These are phyloP conservation scores for Nemophila menziesii DNA, from an alignment of 257 asterid genomes.

Conservation along the genomic window DNA sequence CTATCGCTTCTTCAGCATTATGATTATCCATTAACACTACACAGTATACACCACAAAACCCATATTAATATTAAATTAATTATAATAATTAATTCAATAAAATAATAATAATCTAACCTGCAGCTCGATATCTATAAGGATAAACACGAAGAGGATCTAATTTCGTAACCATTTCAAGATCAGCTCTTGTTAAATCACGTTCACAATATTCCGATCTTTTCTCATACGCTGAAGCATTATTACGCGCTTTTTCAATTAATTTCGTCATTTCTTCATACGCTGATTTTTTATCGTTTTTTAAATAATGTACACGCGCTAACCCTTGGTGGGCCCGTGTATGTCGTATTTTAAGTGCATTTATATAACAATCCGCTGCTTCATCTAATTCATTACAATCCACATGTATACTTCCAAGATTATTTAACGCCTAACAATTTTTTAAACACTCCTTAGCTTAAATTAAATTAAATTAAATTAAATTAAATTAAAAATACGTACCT, in stretches of 20 bases:
- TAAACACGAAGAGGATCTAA: constrained; percentile 90
- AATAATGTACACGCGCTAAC: constrained; percentile 92
- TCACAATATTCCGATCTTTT: constrained; percentile 95
- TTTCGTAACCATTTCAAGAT: constrained; percentile 84
- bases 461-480: too few species aligned
- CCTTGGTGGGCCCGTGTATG: constrained; percentile 99
- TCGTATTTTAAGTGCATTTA: constrained; percentile 84
- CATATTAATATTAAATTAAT: background rate
- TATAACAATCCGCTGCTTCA: constrained; percentile 93
- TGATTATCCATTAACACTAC: constrained; percentile 93
- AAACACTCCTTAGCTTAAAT: too few species aligned
- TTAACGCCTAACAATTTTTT: constrained; percentile 58
- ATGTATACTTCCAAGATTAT: constrained; percentile 92
- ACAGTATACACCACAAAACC: background rate
- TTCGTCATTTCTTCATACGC: constrained; percentile 94
- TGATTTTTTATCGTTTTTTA: constrained; percentile 67
- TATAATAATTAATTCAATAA: background rate
- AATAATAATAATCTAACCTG: constrained; percentile 43
- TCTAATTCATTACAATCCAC: constrained; percentile 85
- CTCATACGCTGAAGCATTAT: constrained; percentile 89
- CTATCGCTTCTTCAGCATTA: constrained; percentile 85
- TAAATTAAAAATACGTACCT: constrained; percentile 35
- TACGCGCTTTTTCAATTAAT: constrained; percentile 77
- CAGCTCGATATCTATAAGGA: constrained; percentile 97
- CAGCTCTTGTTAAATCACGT: constrained; percentile 81